Conservation (phyloP, 2,329 filamentous ascomycete genomes). For the Microascus cirrosus region DNA sequence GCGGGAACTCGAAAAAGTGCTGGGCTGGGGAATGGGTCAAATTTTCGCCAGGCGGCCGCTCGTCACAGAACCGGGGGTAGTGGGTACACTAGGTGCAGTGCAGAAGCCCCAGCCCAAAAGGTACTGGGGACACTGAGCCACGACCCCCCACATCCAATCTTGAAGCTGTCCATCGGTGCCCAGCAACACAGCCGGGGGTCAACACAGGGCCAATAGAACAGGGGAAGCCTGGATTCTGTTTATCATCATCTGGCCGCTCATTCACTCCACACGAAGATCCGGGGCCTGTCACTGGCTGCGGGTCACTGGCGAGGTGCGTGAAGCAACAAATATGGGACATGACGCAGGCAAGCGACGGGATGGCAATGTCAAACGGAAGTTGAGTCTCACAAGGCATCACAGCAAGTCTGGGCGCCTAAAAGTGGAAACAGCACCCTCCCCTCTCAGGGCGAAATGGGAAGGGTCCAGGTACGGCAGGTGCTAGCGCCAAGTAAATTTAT, state of each 20-base stretch:
- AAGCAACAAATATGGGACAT: background rate
- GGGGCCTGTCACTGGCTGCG: background rate
- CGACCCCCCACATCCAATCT: slow-evolving; percentile 6
- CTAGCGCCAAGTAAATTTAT: background rate
- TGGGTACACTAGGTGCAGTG: background rate
- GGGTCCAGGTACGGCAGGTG: too few relatives aligned
- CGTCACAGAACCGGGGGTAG: background rate
- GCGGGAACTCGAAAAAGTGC: background rate
- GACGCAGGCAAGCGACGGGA: background rate
- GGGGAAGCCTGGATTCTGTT: background rate
- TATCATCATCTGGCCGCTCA: slow-evolving; percentile 2
- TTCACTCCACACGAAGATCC: background rate
- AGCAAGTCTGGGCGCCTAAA: background rate
- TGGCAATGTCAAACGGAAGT: background rate
- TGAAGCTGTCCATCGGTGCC: slow-evolving; percentile 5
- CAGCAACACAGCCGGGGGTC: slow-evolving; percentile 3
- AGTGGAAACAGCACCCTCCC: background rate
- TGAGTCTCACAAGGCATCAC: background rate
- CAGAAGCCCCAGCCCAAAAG: background rate
- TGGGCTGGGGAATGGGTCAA: slow-evolving; percentile 2
- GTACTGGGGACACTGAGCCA: background rate
- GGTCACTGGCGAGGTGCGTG: background rate
- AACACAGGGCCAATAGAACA: slow-evolving; percentile 4
- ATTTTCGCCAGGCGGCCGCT: slow-evolving; percentile 3
- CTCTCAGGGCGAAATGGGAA: background rate